phyloP scores from a whole-genome alignment of 2,329 filamentous ascomycete genomes.

The Fonsecaea erecta region DNA sequence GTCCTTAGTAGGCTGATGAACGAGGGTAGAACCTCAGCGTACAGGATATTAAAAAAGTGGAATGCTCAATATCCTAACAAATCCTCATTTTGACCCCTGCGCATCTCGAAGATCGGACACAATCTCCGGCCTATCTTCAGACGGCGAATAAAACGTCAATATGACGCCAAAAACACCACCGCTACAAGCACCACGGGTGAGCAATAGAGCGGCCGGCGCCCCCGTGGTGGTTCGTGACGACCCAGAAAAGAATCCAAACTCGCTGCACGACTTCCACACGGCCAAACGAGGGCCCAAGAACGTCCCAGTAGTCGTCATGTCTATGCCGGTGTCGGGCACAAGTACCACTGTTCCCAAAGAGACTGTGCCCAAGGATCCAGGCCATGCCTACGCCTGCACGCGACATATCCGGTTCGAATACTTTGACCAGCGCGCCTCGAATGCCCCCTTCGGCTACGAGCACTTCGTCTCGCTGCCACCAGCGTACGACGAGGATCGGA shows the following conservation, averaged over 20 bases:
- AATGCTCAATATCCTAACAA: too few relatives aligned
- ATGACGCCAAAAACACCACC: background rate
- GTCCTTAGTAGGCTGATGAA: too few relatives aligned
- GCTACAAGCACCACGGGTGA: background rate
- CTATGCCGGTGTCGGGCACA: background rate
- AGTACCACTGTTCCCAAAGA: background rate
- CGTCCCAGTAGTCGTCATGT: conserved; percentile 21
- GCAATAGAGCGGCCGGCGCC: background rate
- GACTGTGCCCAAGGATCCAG: conserved; percentile 23
- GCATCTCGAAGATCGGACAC: background rate
- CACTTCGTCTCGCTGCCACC: conserved; percentile 32
- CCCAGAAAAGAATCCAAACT: conserved; percentile 27
- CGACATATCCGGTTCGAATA: conserved; percentile 26
- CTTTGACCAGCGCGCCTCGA: conserved; percentile 26
- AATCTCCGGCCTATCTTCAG: background rate
- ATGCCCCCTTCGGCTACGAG: conserved; percentile 32
- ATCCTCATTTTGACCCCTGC: too few relatives aligned
- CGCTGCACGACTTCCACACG: conserved; percentile 29
- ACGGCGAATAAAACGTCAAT: background rate
- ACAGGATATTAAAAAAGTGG: too few relatives aligned
- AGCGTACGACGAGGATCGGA: conserved; percentile 16
- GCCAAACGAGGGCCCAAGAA: conserved; percentile 29
- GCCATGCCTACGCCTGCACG: conserved; percentile 24
- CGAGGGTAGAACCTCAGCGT: background rate
- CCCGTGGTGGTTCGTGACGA: conserved; percentile 7